phyloP scores from a whole-genome alignment of 805 yeast species.

The Metschnikowia corniflorae region DNA sequence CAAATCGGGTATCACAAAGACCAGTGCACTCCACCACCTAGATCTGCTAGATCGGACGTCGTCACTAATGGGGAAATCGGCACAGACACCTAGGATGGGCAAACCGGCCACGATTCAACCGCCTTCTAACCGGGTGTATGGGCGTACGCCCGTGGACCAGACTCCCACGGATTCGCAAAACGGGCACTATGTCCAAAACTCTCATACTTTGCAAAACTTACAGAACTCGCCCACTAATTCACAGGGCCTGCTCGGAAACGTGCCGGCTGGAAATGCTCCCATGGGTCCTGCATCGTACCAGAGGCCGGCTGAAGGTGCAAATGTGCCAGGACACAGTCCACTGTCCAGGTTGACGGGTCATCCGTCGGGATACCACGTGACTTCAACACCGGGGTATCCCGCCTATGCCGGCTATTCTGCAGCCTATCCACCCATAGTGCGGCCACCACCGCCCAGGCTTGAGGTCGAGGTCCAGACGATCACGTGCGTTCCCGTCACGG shows the following conservation, averaged over 20 bases:
- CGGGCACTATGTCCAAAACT: background rate
- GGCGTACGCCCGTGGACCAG: conserved; percentile 9
- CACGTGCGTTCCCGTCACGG: conserved; percentile 22
- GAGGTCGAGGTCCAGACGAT: conserved; percentile 30
- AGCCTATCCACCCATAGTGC: conserved; percentile 5
- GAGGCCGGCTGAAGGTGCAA: background rate
- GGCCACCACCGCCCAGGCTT: conserved; percentile 37
- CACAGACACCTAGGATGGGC: conserved; percentile 38
- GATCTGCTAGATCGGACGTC: conserved; percentile 10
- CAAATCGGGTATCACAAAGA: conserved; percentile 6
- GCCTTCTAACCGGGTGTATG: conserved; percentile 37
- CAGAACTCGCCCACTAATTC: background rate
- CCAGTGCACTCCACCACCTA: conserved; percentile 7
- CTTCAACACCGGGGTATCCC: conserved; percentile 1
- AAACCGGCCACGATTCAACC: conserved; percentile 46
- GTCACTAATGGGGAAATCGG: conserved; percentile 34
- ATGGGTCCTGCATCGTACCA: no score
- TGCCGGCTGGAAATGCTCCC: no score
- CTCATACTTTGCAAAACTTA: background rate
- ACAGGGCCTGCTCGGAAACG: background rate
- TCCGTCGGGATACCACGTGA: conserved; percentile 3
- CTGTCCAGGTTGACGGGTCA: background rate
- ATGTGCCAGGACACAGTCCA: background rate
- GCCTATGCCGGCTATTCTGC: conserved; percentile 4
- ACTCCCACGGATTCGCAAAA: background rate